Base-by-base conservation (phyloP, 164 flowering plant genomes). In the Litsea cubeba region DNA sequence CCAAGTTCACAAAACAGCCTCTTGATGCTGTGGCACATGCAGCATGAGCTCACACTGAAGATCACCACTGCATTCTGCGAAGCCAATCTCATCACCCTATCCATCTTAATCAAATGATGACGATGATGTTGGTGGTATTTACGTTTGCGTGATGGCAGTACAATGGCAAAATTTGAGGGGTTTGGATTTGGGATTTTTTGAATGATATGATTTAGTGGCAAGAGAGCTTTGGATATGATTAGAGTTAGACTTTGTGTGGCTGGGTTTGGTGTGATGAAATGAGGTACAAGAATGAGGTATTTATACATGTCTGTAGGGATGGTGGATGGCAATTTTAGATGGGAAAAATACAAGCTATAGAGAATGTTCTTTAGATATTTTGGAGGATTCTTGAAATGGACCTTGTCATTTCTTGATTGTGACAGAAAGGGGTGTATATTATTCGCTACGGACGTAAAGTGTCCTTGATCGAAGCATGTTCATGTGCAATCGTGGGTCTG, bases 21-120 rank as follows among this genome's bases (percentile, higher is more conserved):
- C 71, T 68, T 68, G 51, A 68, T 64, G 24, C 26, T n/a, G 35
- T 64, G 67, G 17, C 67, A 64, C 67, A 64, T 64, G 67, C 67
- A 64, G 18, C 71, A 68, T 17, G 71, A 32, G 54, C 71, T 68
- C 71, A 35, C n/a, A 20, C 71, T 49, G 54, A 68, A 68, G 24
- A 68, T 68, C 51, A 68, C 71, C 12, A 68, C 71, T 20, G 71
- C 51, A 32, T 49, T 68, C 51, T 35, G 23, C 5, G 50, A 35
- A 17, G 23, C 71, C 50, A 68, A 49, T 68, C 51, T 26, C 54
- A 15, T 35, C 12, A 64, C 67, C 18, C 30, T 23, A 64, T 64
- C 67, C 67, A 64, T 64, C 22, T 50, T 32, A 50, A 14, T 28
- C 4, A 64, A 12, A 40, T 30, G 35, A 40, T 8, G 2, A 8